Percentiles rank a stretch among this genome's conserved stretches.
phyloP scores from a whole-genome alignment of 2,329 filamentous ascomycete genomes.

The Epicoccum nigrum region DNA sequence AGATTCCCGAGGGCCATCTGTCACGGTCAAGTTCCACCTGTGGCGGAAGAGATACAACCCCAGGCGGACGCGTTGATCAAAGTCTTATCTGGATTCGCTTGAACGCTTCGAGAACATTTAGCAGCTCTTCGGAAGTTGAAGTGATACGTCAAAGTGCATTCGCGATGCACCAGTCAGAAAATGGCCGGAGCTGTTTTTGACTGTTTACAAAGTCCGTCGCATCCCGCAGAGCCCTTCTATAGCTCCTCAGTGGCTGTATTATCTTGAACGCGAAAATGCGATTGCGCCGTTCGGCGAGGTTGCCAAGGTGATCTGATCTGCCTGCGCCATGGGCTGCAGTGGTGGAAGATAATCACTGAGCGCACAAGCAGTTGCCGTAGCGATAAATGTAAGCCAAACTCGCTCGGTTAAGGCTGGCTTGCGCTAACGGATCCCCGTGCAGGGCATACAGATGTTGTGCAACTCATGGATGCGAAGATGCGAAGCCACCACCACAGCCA shows the following conservation, averaged over 20 bases:
- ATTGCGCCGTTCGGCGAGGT: constrained; percentile 14
- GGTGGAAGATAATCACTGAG: constrained; percentile 8
- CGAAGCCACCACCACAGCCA: constrained; percentile 6
- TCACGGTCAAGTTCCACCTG: constrained; percentile 25
- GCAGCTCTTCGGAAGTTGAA: background rate
- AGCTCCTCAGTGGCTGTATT: constrained; percentile 9
- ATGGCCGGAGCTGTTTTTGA: background rate
- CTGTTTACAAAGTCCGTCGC: constrained; percentile 22
- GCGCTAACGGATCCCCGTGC: constrained; percentile 7
- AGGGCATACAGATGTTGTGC: constrained; percentile 16
- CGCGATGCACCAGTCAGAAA: background rate
- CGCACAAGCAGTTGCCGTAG: constrained; percentile 14
- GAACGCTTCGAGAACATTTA: background rate
- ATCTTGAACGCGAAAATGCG: constrained; percentile 16
- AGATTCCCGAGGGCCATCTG: constrained; percentile 27
- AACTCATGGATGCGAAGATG: constrained; percentile 1
- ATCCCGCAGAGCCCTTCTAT: constrained; percentile 14
- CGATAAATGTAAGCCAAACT: constrained; percentile 8
- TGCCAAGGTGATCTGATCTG: constrained; percentile 15
- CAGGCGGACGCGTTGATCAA: background rate
- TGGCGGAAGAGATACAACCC: constrained; percentile 20
- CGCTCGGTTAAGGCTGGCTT: constrained; percentile 11
- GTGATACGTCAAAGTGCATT: background rate
- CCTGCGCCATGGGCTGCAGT: constrained; percentile 13
- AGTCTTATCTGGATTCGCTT: constrained; percentile 1